Conservation (phyloP, 2,329 filamentous ascomycete species). For the Botryotinia calthae region DNA sequence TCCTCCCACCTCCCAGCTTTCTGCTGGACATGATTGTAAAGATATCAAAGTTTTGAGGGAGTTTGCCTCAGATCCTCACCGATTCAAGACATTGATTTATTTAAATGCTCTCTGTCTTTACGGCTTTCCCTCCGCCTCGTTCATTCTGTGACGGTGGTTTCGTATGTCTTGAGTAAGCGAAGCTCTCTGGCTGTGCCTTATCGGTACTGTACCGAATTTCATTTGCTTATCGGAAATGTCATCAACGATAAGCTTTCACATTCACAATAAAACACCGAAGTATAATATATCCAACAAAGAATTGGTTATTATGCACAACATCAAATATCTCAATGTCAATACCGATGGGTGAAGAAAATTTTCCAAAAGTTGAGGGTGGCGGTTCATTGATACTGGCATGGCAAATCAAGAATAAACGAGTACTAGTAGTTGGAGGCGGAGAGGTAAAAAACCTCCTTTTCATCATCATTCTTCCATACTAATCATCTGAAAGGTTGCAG, state of each 20-base stretch:
- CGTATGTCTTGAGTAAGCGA: constrained; percentile 18
- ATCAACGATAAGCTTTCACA: constrained; percentile 5
- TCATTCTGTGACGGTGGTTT: constrained; percentile 12
- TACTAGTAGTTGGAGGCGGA: constrained; percentile 91
- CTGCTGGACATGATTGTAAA: constrained; percentile 66
- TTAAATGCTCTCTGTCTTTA: constrained; percentile 3
- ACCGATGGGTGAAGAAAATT: constrained; percentile 44
- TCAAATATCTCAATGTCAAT: constrained; percentile 19
- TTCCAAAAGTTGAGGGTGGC: constrained; percentile 80
- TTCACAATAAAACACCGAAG: constrained; percentile 3
- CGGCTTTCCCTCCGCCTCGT: constrained; percentile 7
- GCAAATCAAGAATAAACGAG: constrained; percentile 85
- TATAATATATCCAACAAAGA: constrained; percentile 2
- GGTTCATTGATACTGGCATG: constrained; percentile 93
- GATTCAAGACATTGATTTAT: constrained; percentile 31
- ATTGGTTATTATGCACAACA: constrained; percentile 15
- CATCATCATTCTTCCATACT: constrained; percentile 18
- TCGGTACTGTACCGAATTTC: neutral
- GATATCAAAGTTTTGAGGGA: constrained; percentile 24
- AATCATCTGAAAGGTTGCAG: constrained; percentile 71
- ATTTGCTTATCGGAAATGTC: constrained; percentile 17
- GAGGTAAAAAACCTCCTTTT: constrained; percentile 59
- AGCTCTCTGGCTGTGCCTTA: constrained; percentile 12
- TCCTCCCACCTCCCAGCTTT: constrained; percentile 87
- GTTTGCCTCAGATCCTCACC: constrained; percentile 28